These are phyloP conservation scores for Myxozyma mucilagina DNA, from an alignment of 805 yeast genomes.

Conservation along the genomic window DNA sequence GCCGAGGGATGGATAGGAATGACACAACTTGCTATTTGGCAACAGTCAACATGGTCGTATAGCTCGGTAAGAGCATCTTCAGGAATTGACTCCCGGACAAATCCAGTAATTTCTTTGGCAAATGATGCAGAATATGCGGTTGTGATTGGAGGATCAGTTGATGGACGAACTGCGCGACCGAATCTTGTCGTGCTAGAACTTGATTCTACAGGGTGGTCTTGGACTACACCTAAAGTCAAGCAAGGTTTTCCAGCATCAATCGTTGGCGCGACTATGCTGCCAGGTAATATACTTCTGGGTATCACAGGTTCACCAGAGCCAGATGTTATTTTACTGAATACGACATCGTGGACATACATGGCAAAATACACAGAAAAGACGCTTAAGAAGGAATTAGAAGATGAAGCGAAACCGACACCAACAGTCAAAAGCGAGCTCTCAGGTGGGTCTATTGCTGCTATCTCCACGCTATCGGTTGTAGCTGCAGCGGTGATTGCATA, in stretches of 20 bases:
- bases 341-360: constrained; percentile 18
- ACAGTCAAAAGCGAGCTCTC: constrained; percentile 32
- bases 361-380: constrained; percentile 11
- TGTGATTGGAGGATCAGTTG: constrained; percentile 61
- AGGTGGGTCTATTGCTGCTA: constrained; percentile 46
- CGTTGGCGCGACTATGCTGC: constrained; percentile 40
- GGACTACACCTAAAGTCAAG: constrained; percentile 28
- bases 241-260: constrained; percentile 13
- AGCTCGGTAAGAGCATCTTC: constrained; percentile 36
- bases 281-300: constrained; percentile 37
- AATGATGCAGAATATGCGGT: constrained; percentile 46
- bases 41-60: constrained; percentile 74
- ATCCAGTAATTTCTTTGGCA: constrained; percentile 57
- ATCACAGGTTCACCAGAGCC: constrained; percentile 14
- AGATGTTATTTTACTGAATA: constrained; percentile 14
- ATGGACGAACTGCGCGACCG: constrained; percentile 47
- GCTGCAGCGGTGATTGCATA: constrained; percentile 42
- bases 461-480: constrained; percentile 50
- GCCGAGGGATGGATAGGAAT: constrained; percentile 66
- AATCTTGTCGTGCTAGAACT: constrained; percentile 44
- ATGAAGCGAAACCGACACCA: constrained; percentile 10
- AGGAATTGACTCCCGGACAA: constrained; percentile 54
- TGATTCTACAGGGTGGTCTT: constrained; percentile 14
- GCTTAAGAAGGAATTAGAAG: constrained; percentile 16
- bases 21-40: constrained; percentile 65